phyloP scores from a whole-genome alignment of 352 stramenopile species.

The Phytophthora chlamydospora region DNA sequence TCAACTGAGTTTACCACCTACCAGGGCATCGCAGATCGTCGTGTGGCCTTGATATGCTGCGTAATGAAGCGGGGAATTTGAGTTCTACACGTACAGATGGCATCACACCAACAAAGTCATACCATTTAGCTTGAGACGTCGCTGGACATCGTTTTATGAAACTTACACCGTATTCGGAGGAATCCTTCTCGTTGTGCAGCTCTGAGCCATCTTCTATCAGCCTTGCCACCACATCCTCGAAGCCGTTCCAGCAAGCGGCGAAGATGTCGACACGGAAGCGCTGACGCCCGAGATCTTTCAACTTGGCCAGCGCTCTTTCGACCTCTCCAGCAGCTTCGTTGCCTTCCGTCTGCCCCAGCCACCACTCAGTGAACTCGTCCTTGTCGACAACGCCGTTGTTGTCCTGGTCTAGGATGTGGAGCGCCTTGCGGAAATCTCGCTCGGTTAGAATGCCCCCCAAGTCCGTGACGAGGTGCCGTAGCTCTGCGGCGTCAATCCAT shows the following conservation, averaged over 20 bases:
- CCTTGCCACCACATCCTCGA: conserved; percentile 45
- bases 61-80: conserved; percentile 78
- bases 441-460: conserved; percentile 63
- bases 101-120: neutral
- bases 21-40: conserved; percentile 47
- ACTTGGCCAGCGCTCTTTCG: conserved; percentile 52
- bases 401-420: conserved; percentile 58
- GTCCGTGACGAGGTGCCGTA: conserved; percentile 55
- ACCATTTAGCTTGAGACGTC: neutral
- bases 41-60: conserved; percentile 71
- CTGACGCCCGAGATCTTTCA: conserved; percentile 59
- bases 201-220: conserved; percentile 50
- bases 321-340: conserved; percentile 48
- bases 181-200: conserved; percentile 47
- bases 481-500: conserved; percentile 55
- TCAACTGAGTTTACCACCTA: conserved; percentile 20
- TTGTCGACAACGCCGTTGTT: conserved; percentile 58
- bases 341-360: conserved; percentile 40
- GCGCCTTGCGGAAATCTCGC: conserved; percentile 42
- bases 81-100: conserved; percentile 36
- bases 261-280: conserved; percentile 77
- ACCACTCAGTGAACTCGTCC: conserved; percentile 69
- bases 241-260: conserved; percentile 61
- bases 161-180: conserved; percentile 61
- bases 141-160: neutral